Conservation (phyloP, 2,329 filamentous ascomycete species). For the Scorias spongiosa region DNA sequence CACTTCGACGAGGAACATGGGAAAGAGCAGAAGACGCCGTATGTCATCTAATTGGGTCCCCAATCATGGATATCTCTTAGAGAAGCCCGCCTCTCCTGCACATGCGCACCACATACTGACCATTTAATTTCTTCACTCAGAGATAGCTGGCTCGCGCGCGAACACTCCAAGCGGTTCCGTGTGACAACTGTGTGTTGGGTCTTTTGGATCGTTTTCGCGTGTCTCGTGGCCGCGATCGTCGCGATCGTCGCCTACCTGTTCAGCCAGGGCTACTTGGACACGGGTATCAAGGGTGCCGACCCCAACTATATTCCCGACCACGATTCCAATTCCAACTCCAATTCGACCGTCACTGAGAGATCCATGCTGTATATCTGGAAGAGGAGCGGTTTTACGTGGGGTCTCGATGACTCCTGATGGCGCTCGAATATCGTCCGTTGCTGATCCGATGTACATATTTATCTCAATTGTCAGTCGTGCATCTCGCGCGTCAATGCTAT, state of each 20-base stretch:
- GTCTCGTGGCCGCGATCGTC: conserved; percentile 30
- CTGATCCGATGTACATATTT: too few species aligned
- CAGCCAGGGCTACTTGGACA: conserved; percentile 12
- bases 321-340: too few species aligned
- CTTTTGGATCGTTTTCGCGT: conserved; percentile 32
- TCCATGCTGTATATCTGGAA: too few species aligned
- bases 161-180: conserved; percentile 32
- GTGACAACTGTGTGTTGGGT: conserved; percentile 33
- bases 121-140: conserved; percentile 18
- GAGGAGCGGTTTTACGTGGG: too few species aligned
- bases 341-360: too few species aligned
- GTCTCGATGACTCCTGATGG: too few species aligned
- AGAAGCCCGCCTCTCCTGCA: not conserved
- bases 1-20: conserved; percentile 36
- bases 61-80: not conserved
- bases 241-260: conserved; percentile 31
- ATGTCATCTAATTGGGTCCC: not conserved
- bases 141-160: conserved; percentile 37
- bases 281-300: not conserved
- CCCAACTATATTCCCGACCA: too few species aligned
- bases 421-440: too few species aligned
- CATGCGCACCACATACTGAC: conserved; percentile 3
- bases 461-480: too few species aligned
- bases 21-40: not conserved
- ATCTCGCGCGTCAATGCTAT: too few species aligned